Evolutionary conservation across 1,284 basidiomycete genomes (phyloP), one percentile per base, ranked within the genome.

Genomic region (Leccinum griseonigrum): DNA sequence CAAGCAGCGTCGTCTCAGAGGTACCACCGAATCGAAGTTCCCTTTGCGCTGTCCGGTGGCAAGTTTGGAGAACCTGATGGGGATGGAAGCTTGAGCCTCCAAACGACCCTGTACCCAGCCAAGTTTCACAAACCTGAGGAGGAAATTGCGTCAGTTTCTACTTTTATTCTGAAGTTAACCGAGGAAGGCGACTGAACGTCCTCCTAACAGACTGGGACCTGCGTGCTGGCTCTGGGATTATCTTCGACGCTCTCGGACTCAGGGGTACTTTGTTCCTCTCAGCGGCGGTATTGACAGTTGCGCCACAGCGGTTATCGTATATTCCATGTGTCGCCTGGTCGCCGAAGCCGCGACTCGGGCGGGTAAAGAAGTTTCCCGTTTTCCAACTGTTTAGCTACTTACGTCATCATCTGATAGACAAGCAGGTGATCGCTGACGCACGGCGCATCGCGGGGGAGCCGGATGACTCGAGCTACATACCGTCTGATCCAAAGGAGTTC

Each of bases 161-260:
- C 4, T 36, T 8, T 38, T 51, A 56, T 52, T 32, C 31, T 58
- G 4, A 48, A 48, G 3, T 48, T 26, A 28, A 29, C 10, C 9
- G 22, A 10, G n/a, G 16, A 14, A 3, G 11, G 34, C 16, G 16
- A 56, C 28, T 63, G 26, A 43, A 63, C 65, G 48, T 68, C n/a
- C 28, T 43, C 57, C 11, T 52, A 59, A 38, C 22, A 97, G 95
- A 2, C 81, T 98, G 3, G 97, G 97, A 5, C 97, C 97, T 1
- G 97, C 97, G 4, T 99, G 97, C 74, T 99, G 97, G 97, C 82
- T 99, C 8, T 99, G 97, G 97, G 97, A 99, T 76, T 99, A 99
- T 71, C 84, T 99, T 46, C 85, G 97, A 29, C 88, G 97, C 43
- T 98, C 97, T 13, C 83, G 94, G 4, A 95, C 92, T 0, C 94